Base-by-base conservation (phyloP, 306 rosid genomes). In the Senna tora region DNA sequence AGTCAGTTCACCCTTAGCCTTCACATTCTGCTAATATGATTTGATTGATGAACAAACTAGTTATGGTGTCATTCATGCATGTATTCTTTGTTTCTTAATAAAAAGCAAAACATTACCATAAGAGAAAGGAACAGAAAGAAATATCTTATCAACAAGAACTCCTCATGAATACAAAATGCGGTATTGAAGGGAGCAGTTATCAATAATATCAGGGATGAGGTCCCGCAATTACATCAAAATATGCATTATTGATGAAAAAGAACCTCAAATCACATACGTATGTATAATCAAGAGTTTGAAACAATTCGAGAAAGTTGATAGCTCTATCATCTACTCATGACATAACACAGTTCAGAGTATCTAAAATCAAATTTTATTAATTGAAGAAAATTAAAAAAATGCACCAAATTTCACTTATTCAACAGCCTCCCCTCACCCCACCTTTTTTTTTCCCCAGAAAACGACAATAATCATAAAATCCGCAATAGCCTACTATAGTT, bases 11-110 rank as follows among this genome's bases (percentile, higher is more conserved):
- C 60, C 33, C 71, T n/a, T 32, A 33, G 75, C 65, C 75, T 70
- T 72, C 13, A 84, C 72, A 80, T 69, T 67, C 75, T 45, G 75
- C 67, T 79, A 38, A 36, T 62, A 68, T 45, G 49, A 50, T 80
- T 76, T 72, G 76, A 73, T 69, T 28, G 38, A 72, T 11, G 72
- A 81, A 59, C 66, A 65, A 30, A 63, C 60, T 56, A 74, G 20
- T 76, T 42, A 33, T 41, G 52, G 21, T 13, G 66, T 62, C 67
- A 66, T 54, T 42, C 52, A 52, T 9, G 41, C 10, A n/a, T 2
- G 25, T 47, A 19, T 3, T 32, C 11, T 55, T 45, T 17, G n/a
- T 6, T 30, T 9, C 59, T 41, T 22, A 57, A 57, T 22, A 57
- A 57, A 56, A 36, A 69, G 12, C 11, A 38, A 36, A 38, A 50